phyloP scores from a whole-genome alignment of 805 yeast species.

The Kodamaea fukazawae region DNA sequence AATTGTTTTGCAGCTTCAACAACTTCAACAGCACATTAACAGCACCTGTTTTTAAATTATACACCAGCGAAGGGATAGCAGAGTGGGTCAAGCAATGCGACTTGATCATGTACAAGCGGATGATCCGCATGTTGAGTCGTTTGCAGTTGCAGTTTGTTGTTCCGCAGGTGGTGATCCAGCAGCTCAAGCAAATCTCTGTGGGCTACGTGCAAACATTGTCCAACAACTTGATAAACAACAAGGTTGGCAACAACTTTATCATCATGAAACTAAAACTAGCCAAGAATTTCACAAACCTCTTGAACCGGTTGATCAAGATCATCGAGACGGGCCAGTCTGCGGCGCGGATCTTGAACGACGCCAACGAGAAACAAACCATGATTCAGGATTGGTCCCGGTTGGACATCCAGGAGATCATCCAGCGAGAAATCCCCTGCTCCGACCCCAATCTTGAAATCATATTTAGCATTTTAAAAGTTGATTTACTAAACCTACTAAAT shows the following conservation, averaged over 20 bases:
- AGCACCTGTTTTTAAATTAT: constrained; percentile 58
- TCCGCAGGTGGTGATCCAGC: constrained; percentile 53
- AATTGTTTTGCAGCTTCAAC: constrained; percentile 51
- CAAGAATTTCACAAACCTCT: constrained; percentile 48
- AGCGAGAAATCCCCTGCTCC: constrained; percentile 53
- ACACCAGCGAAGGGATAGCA: constrained; percentile 45
- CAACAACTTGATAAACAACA: constrained; percentile 27
- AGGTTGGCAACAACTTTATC: constrained; percentile 50
- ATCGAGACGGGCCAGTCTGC: constrained; percentile 54
- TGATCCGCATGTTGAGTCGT: constrained; percentile 59
- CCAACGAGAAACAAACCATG: constrained; percentile 49
- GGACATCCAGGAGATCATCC: constrained; percentile 43
- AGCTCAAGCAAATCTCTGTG: constrained; percentile 52
- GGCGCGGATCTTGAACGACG: constrained; percentile 42
- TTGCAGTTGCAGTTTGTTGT: constrained; percentile 52
- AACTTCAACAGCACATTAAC: constrained; percentile 57
- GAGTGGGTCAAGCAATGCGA: constrained; percentile 75
- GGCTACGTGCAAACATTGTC: constrained; percentile 48
- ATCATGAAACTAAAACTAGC: constrained; percentile 54
- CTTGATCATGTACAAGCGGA: constrained; percentile 51
- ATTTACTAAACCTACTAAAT: constrained; percentile 15
- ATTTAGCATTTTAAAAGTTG: constrained; percentile 32
- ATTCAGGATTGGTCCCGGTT: constrained; percentile 56
- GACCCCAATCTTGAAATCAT: constrained; percentile 28
- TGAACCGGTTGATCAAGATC: constrained; percentile 54